A percentile compares a stretch with the other conserved stretches of the same genome.
phyloP scores from a whole-genome alignment of 495 filamentous ascomycete species.

The Penicillium mononematosum region DNA sequence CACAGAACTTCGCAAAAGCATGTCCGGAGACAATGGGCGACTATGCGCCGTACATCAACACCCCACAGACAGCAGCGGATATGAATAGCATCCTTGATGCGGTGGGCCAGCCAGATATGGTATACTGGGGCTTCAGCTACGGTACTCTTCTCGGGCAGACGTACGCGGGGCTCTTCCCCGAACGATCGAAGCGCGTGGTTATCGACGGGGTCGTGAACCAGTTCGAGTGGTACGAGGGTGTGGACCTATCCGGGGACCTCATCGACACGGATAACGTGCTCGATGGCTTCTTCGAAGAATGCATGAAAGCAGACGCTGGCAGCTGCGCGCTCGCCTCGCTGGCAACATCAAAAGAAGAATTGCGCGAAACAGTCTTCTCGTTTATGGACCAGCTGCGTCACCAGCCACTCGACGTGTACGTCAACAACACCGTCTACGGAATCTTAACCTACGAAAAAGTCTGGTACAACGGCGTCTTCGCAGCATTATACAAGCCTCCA shows the following conservation, averaged over 20 bases:
- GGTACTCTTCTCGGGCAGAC: constrained; percentile 22
- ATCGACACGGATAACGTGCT: constrained; percentile 39
- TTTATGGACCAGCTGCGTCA: constrained; percentile 26
- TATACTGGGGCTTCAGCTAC: constrained; percentile 24
- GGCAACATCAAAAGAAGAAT: constrained; percentile 32
- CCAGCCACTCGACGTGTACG: constrained; percentile 40
- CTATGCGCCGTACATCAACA: constrained; percentile 42
- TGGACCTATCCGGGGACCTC: constrained; percentile 20
- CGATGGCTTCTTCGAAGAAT: constrained; percentile 44
- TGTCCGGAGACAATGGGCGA: constrained; percentile 45
- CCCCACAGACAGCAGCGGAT: constrained; percentile 49
- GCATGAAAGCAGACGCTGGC: constrained; percentile 34
- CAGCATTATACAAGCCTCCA: constrained; percentile 36
- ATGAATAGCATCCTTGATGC: constrained; percentile 51
- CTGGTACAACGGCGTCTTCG: constrained; percentile 37
- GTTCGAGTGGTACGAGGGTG: constrained; percentile 34
- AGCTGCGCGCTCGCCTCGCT: constrained; percentile 29
- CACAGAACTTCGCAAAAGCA: constrained; percentile 34
- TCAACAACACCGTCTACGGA: constrained; percentile 40
- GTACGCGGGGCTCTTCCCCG: constrained; percentile 17
- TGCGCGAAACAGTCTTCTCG: constrained; percentile 27
- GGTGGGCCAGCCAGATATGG: constrained; percentile 33
- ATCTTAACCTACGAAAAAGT: constrained; percentile 35
- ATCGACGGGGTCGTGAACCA: constrained; percentile 20
- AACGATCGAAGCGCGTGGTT: constrained; percentile 17